These are phyloP conservation scores for Melaleuca quinquenervia DNA, from an alignment of 345 rosid genomes.

Conservation along the genomic window DNA sequence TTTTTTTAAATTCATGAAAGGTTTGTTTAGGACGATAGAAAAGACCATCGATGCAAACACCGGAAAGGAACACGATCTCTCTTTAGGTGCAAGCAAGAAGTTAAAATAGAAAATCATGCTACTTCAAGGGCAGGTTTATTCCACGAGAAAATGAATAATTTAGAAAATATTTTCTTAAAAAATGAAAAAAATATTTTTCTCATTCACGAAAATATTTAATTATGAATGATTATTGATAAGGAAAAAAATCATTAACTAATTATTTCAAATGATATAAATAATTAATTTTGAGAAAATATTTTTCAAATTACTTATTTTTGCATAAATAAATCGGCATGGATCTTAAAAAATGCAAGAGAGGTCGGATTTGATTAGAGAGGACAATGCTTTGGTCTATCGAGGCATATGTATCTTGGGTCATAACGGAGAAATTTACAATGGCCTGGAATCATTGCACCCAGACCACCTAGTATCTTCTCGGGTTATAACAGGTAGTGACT, in stretches of 20 bases:
- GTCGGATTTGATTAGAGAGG: fast-evolving
- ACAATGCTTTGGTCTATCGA: background rate
- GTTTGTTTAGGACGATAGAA: background rate
- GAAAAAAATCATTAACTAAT: fast-evolving
- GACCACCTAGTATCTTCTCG: too few relatives aligned
- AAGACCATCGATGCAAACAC: background rate
- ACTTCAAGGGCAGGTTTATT: too few relatives aligned
- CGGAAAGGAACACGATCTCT: too few relatives aligned
- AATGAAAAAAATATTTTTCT: background rate
- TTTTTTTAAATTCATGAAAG: background rate
- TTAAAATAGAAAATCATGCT: too few relatives aligned
- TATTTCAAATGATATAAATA: background rate
- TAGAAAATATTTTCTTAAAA: background rate
- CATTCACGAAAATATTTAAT: background rate
- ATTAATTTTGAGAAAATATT: background rate
- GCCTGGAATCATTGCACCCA: too few relatives aligned
- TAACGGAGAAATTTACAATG: too few relatives aligned
- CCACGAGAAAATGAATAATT: fast-evolving
- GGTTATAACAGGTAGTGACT: background rate
- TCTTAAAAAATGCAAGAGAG: background rate
- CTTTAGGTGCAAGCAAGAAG: too few relatives aligned
- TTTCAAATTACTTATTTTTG: background rate
- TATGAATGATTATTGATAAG: background rate
- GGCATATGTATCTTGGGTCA: background rate
- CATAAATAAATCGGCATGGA: background rate